Evolutionary conservation across 257 asterid genomes (phyloP).

Genomic region (Echium plantagineum): DNA sequence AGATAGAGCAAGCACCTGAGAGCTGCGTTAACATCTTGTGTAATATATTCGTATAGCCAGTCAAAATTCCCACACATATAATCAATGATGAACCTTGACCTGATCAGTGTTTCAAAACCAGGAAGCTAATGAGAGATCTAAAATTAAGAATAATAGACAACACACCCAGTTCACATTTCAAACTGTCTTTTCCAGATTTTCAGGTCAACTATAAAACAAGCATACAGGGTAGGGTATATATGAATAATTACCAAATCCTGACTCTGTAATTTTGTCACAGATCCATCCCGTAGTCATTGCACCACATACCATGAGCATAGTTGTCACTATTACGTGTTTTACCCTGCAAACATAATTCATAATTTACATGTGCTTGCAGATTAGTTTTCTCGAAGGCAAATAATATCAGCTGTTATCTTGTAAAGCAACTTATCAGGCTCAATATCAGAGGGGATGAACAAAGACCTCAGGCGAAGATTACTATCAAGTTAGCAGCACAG

Average conservation of each 20-base stretch:
- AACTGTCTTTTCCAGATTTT: neutral
- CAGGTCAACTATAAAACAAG: neutral
- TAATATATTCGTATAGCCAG: conserved; percentile 91
- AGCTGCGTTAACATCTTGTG: conserved; percentile 84
- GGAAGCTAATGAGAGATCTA: conserved; percentile 11
- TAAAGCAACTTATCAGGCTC: neutral
- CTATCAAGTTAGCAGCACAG: neutral
- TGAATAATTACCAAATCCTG: conserved; percentile 69
- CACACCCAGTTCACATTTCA: neutral
- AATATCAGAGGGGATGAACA: neutral
- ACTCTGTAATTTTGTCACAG: conserved; percentile 80
- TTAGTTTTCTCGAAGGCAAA: neutral
- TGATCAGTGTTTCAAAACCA: conserved; percentile 26
- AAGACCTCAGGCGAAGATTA: neutral
- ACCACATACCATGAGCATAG: conserved; percentile 72
- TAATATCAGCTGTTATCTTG: neutral
- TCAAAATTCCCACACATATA: conserved; percentile 84
- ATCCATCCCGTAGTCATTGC: conserved; percentile 96
- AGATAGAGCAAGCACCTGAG: conserved; percentile 39
- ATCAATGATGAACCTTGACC: conserved; percentile 97
- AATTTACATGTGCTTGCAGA: neutral
- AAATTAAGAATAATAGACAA: conserved; percentile 1
- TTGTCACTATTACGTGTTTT: conserved; percentile 75
- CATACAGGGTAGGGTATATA: neutral
- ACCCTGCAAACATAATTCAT: conserved; percentile 36